Conservation (phyloP, 116 monocot genomes). For the Thalassia testudinum region DNA sequence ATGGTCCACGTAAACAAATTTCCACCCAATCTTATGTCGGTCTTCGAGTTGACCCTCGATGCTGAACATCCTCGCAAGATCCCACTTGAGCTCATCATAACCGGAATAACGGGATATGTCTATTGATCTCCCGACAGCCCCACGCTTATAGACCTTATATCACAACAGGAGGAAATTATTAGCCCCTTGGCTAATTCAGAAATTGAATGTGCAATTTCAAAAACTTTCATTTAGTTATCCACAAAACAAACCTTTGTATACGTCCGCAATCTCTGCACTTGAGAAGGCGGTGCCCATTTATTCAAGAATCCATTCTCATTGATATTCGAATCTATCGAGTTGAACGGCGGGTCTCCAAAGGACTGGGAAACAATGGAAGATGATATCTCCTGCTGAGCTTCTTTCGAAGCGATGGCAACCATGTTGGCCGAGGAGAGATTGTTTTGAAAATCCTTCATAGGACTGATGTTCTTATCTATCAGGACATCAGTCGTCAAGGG, state of each 20-base stretch:
- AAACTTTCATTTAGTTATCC: not conserved
- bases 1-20: slow-evolving; percentile 81
- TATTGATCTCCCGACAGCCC: slow-evolving; percentile 84
- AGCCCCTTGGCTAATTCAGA: not conserved
- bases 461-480: slow-evolving; percentile 25
- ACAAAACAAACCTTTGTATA: slow-evolving; percentile 65
- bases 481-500: slow-evolving; percentile 36
- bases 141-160: slow-evolving; percentile 70
- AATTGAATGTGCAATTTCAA: too few relatives aligned
- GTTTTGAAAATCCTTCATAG: slow-evolving; percentile 12
- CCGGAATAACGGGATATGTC: slow-evolving; percentile 59
- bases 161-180: not conserved
- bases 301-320: slow-evolving; percentile 50
- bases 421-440: slow-evolving; percentile 5
- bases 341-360: slow-evolving; percentile 61
- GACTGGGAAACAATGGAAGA: slow-evolving; percentile 78
- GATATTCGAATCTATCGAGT: slow-evolving; percentile 58
- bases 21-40: slow-evolving; percentile 65
- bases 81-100: slow-evolving; percentile 65
- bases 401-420: too few relatives aligned
- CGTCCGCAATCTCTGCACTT: slow-evolving; percentile 48
- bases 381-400: slow-evolving; percentile 64
- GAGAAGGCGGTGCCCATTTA: slow-evolving; percentile 36
- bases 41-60: slow-evolving; percentile 83
- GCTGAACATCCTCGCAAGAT: slow-evolving; percentile 79